Evolutionary conservation across 768 basidiomycete species (phyloP), one percentile per base, ranked within the genome.

Genomic region (Lactifluus piperatus): DNA sequence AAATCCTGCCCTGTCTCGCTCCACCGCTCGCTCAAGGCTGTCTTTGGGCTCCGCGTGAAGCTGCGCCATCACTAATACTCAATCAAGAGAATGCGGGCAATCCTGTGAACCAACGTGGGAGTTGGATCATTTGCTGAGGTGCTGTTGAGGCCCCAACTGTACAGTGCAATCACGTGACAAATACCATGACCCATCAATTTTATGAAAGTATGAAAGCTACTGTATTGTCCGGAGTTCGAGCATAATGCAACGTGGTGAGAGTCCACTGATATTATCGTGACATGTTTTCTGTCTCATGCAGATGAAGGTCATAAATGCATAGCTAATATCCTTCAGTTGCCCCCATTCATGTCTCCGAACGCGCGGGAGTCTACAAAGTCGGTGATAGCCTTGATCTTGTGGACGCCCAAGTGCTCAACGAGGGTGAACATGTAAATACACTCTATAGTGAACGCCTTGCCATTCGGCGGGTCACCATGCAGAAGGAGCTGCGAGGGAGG

Each of bases 361-460:
- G 43, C 54, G 30, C 30, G 30, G 8, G 30, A 30, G 16, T 60
- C 58, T 32, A 39, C 26, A 20, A 60, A 60, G 14, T 43, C 48
- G 41, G 2, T 9, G 16, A 60, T 3, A 2, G 41, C 26, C 26
- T 22, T 55, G n/a, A 60, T 45, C 48, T 37, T 60, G 54, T 29
- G 37, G 5, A 39, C 18, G 26, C 2, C 18, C 36, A 10, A 45
- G 22, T 55, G n/a, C 16, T 13, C 26, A 9, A 36, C 53, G 27
- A 60, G 37, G 20, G 20, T 45, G 43, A 60, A 51, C 14, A 14
- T 5, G 54, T 60, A 60, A 6, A 60, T 27, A 41, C 54, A 18
- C 34, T 60, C 54, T 30, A 60, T 11, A 26, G 44, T 36, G 34
- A 60, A 51, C 27, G 34, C n/a, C 20, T 44, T 51, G 5, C 58